Percentiles rank a stretch among this genome's conserved stretches.
These are phyloP conservation scores for Aspergillus neotritici DNA, from an alignment of 2,329 filamentous ascomycete genomes.

Conservation along the genomic window DNA sequence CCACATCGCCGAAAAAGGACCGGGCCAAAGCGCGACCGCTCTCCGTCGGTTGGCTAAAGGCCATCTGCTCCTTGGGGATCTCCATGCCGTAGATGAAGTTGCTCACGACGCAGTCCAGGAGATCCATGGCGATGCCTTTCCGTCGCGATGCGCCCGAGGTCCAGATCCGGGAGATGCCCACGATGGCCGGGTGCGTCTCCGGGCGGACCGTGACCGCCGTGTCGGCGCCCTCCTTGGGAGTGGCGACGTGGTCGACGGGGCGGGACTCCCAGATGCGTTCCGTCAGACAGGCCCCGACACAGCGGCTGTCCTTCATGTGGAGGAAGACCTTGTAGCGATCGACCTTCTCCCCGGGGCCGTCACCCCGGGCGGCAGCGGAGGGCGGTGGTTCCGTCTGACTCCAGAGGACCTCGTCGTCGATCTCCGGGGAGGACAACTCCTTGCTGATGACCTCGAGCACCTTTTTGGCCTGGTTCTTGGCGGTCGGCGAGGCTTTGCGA, in stretches of 20 bases:
- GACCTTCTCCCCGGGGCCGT: slow-evolving; percentile 31
- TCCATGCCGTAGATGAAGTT: slow-evolving; percentile 53
- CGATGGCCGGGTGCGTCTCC: slow-evolving; percentile 43
- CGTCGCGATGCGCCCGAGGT: slow-evolving; percentile 52
- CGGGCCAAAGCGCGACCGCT: slow-evolving; percentile 54
- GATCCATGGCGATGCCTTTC: slow-evolving; percentile 52
- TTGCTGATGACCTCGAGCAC: slow-evolving; percentile 58
- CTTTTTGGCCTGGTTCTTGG: slow-evolving; percentile 50
- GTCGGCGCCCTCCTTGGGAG: slow-evolving; percentile 21
- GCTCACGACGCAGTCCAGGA: slow-evolving; percentile 52
- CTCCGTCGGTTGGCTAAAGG: slow-evolving; percentile 62
- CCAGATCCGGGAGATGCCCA: slow-evolving; percentile 63
- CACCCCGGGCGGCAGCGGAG: slow-evolving; percentile 16
- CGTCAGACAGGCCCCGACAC: slow-evolving; percentile 56
- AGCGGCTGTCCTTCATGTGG: slow-evolving; percentile 57
- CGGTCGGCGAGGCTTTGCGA: slow-evolving; percentile 47
- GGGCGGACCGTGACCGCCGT: slow-evolving; percentile 44
- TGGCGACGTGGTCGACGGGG: slow-evolving; percentile 38
- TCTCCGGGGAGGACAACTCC: slow-evolving; percentile 57
- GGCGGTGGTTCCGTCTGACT: slow-evolving; percentile 40
- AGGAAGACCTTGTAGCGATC: slow-evolving; percentile 57
- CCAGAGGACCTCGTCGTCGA: slow-evolving; percentile 55
- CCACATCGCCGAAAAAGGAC: slow-evolving; percentile 53
- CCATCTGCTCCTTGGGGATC: slow-evolving; percentile 51
- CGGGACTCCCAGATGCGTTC: slow-evolving; percentile 57